These are phyloP conservation scores for Paecilomyces dactylethromorphus DNA, from an alignment of 2,329 filamentous ascomycete genomes.

Conservation along the genomic window DNA sequence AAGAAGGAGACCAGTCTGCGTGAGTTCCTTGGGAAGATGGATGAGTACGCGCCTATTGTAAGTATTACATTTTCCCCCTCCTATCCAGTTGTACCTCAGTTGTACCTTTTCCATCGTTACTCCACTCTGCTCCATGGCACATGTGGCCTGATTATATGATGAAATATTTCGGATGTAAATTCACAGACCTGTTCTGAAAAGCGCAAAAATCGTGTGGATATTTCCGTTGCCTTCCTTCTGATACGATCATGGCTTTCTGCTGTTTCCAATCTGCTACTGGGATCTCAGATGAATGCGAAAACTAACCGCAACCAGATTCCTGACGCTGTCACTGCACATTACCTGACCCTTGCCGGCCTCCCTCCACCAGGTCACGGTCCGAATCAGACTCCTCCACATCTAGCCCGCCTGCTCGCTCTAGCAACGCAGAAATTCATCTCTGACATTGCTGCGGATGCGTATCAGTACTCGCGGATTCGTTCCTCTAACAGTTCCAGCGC, in stretches of 20 bases:
- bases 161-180: conserved; percentile 14
- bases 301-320: conserved; percentile 62
- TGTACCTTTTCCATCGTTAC: background rate
- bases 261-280: background rate
- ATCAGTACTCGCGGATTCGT: conserved; percentile 94
- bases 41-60: conserved; percentile 96
- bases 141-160: conserved; percentile 8
- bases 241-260: conserved; percentile 1
- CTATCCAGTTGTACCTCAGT: background rate
- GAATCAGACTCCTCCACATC: conserved; percentile 68
- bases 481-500: conserved; percentile 80
- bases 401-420: conserved; percentile 87
- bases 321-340: conserved; percentile 95
- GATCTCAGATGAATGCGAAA: background rate
- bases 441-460: conserved; percentile 93
- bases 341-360: conserved; percentile 91
- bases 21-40: conserved; percentile 93
- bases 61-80: conserved; percentile 26
- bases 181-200: conserved; percentile 14
- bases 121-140: conserved; percentile 1
- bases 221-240: conserved; percentile 15
- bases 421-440: conserved; percentile 99
- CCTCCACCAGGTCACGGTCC: conserved; percentile 79
- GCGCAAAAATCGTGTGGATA: conserved; percentile 10
- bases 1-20: conserved; percentile 89